Evolutionary conservation across 1,284 basidiomycete species (phyloP).

Genomic region (Golubevia pallescens): DNA sequence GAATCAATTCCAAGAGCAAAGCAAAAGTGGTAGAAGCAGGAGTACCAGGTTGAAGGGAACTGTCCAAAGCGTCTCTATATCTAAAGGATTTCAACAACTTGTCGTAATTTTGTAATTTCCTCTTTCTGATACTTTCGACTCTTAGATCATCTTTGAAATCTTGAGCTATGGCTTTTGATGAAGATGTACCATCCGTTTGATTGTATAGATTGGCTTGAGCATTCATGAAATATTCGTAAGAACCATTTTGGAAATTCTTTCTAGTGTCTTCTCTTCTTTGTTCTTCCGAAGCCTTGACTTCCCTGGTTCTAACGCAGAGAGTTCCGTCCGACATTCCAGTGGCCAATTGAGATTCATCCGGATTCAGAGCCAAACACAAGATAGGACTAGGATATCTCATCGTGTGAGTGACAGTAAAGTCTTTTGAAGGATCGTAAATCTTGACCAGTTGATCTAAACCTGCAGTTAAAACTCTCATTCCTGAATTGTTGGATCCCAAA

Average conservation of each 20-base stretch:
- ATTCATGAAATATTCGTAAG: slow-evolving; percentile 74
- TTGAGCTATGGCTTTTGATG: no score
- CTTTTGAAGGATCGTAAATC: slow-evolving; percentile 83
- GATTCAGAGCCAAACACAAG: slow-evolving; percentile 83
- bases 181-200: background rate
- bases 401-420: slow-evolving; percentile 87
- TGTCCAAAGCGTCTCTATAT: slow-evolving; percentile 86
- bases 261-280: slow-evolving; percentile 67
- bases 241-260: slow-evolving; percentile 70
- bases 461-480: slow-evolving; percentile 82
- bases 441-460: slow-evolving; percentile 97
- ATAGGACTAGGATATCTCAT: slow-evolving; percentile 97
- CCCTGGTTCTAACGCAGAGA: slow-evolving; percentile 69
- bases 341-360: slow-evolving; percentile 93
- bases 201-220: background rate
- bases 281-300: slow-evolving; percentile 75
- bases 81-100: slow-evolving; percentile 88
- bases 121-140: slow-evolving; percentile 72
- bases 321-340: slow-evolving; percentile 97
- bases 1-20: slow-evolving; percentile 88
- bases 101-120: slow-evolving; percentile 85
- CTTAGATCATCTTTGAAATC: slow-evolving; percentile 10
- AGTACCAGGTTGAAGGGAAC: slow-evolving; percentile 45
- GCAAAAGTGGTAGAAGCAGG: slow-evolving; percentile 76
- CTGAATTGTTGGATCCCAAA: slow-evolving; percentile 72